Evolutionary conservation across 495 filamentous ascomycete genomes (phyloP), one percentile per base, ranked within the genome.

Genomic region (Aspergillus avenaceus): DNA sequence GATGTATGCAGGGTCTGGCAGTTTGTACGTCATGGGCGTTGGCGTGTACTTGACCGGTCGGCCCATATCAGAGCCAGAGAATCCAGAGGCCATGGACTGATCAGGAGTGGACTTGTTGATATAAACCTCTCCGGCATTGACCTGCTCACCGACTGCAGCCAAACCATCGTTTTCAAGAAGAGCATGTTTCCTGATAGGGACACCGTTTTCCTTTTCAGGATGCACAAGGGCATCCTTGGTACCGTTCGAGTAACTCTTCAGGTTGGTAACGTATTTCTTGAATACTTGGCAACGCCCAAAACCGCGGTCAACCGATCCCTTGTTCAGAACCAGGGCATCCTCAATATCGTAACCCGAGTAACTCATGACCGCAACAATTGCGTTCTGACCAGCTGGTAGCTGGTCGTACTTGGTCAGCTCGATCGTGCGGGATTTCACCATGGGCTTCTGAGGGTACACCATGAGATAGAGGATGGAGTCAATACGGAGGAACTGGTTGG

Each of bases 341-440:
- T 99, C 93, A 61, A 97, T 97, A 82, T 99, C 95, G 68, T 99
- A 99, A 12, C 93, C 93, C 3, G 91, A 96, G 66, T 95, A 99
- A 56, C 90, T 95, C 95, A 97, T 97, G 58, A 99, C 95, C 8
- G 93, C 93, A 26, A 99, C 93, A 8, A 87, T 95, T 2, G 95
- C 95, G 50, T 95, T 96, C 57, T 99, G 93, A 2, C 93, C 93
- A 18, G 93, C 93, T 1, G 93, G 93, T 5, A 99, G 81, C 63
- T 97, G 95, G 71, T 97, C 95, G 60, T 97, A 99, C 55, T 97
- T 91, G 58, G 95, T 85, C 31, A 97, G 79, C 67, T 99, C 91
- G 55, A 99, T 99, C 0, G 95, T 92, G 50, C 93, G 84, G 21
- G 90, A 95, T 62, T 92, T 95, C 45, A 97, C 95, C 84, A 99